Percentiles rank a stretch among this genome's conserved stretches.
phyloP scores from a whole-genome alignment of 2,329 filamentous ascomycete species.

The Lasiodiplodia citricola region DNA sequence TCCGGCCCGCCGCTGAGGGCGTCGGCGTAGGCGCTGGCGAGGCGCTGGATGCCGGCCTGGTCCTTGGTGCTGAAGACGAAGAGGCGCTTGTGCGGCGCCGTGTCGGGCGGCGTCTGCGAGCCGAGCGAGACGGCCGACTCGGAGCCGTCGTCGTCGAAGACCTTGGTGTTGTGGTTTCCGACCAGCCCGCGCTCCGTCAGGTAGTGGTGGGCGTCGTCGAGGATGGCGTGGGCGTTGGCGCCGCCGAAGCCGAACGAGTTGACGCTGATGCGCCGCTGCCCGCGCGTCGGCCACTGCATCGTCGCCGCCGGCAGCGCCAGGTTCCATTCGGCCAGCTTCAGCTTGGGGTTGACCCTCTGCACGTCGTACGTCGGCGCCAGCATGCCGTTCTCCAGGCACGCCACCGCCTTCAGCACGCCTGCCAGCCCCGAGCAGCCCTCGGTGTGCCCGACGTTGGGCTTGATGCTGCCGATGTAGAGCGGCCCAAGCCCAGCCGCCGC shows the following conservation, averaged over 20 bases:
- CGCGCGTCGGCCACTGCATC: constrained; percentile 27
- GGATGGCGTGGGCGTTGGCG: constrained; percentile 37
- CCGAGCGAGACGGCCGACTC: not conserved
- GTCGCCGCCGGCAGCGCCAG: constrained; percentile 25
- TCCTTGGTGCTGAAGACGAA: not conserved
- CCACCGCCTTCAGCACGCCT: constrained; percentile 36
- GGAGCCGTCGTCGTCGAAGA: not conserved
- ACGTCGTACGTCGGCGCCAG: constrained; percentile 32
- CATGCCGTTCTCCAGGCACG: constrained; percentile 34
- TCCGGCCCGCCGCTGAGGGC: not conserved
- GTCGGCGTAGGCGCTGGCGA: constrained; percentile 14
- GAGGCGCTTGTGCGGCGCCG: not conserved
- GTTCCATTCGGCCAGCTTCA: not conserved
- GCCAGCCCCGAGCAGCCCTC: constrained; percentile 37
- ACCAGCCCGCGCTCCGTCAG: constrained; percentile 4
- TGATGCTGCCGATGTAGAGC: constrained; percentile 29
- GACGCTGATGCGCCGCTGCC: constrained; percentile 29
- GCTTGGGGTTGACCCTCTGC: constrained; percentile 2
- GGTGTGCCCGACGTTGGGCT: constrained; percentile 40
- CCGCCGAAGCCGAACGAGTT: constrained; percentile 36
- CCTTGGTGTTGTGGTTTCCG: not conserved
- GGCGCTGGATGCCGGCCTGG: not conserved
- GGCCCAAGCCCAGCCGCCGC: constrained; percentile 27
- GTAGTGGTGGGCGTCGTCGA: constrained; percentile 25
- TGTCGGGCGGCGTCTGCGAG: not conserved